Percentiles rank a stretch among this genome's conserved stretches.
These are phyloP conservation scores for Trypanosoma brucei DNA, from an alignment of 208 protist genomes.

Conservation along the genomic window DNA sequence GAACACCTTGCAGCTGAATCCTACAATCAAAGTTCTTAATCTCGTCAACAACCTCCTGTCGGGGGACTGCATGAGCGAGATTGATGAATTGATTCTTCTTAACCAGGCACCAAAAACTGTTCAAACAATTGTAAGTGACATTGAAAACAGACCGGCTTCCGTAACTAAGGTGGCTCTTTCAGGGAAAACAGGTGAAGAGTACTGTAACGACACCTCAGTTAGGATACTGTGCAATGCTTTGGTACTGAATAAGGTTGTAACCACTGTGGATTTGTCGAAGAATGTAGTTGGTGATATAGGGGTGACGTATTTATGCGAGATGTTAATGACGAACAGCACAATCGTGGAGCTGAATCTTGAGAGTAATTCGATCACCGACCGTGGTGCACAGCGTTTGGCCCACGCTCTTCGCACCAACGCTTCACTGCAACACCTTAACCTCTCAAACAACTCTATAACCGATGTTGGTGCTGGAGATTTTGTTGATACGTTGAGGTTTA, in stretches of 20 bases:
- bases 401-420: slow-evolving; percentile 70
- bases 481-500: slow-evolving; percentile 53
- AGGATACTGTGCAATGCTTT: slow-evolving; percentile 69
- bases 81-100: slow-evolving; percentile 60
- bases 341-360: slow-evolving; percentile 49
- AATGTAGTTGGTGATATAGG: slow-evolving; percentile 82
- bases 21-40: slow-evolving; percentile 57
- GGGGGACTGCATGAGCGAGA: slow-evolving; percentile 42
- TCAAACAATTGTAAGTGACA: slow-evolving; percentile 40
- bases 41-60: slow-evolving; percentile 68
- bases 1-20: slow-evolving; percentile 52
- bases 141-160: slow-evolving; percentile 50
- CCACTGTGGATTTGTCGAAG: slow-evolving; percentile 65
- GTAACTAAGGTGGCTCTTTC: slow-evolving; percentile 67
- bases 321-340: slow-evolving; percentile 57
- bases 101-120: slow-evolving; percentile 71
- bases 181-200: slow-evolving; percentile 23
- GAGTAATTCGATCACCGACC: slow-evolving; percentile 73
- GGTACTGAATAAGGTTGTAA: slow-evolving; percentile 48
- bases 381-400: slow-evolving; percentile 55
- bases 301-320: slow-evolving; percentile 48
- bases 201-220: slow-evolving; percentile 65
- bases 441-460: slow-evolving; percentile 69
- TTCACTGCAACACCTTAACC: slow-evolving; percentile 49
- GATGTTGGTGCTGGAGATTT: slow-evolving; percentile 42